phyloP scores from a whole-genome alignment of 352 stramenopile species.

The Phytophthora sp. region DNA sequence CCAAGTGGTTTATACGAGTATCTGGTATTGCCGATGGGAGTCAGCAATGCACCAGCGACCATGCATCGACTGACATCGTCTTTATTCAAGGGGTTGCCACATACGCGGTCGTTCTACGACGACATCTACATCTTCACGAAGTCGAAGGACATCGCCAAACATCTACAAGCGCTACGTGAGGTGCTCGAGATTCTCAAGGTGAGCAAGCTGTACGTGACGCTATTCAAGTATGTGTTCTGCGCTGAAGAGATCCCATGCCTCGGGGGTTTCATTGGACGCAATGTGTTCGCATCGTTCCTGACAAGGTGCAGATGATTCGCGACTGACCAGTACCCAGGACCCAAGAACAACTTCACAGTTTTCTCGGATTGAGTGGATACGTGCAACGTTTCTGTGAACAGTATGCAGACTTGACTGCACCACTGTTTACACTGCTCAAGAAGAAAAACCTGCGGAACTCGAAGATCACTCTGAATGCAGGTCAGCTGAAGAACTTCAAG shows the following conservation, averaged over 20 bases:
- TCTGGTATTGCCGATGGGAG: neutral
- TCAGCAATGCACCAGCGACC: neutral
- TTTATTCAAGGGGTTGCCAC: neutral
- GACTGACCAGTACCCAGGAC: constrained; percentile 18
- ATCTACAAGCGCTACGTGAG: too few relatives aligned
- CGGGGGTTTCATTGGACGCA: constrained; percentile 22
- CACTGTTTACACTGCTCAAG: neutral
- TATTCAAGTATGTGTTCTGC: constrained; percentile 29
- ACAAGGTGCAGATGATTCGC: constrained; percentile 17
- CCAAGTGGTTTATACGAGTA: constrained; percentile 25
- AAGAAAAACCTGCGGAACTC: neutral
- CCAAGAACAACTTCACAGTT: constrained; percentile 11
- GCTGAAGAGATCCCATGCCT: constrained; percentile 27
- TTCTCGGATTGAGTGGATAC: constrained; percentile 13
- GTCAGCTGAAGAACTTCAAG: too few relatives aligned
- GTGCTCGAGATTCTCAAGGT: too few relatives aligned
- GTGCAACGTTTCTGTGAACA: constrained; percentile 14
- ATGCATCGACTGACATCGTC: neutral
- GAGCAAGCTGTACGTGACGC: constrained; percentile 28
- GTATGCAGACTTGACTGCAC: constrained; percentile 10
- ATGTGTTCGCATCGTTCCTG: constrained; percentile 18
- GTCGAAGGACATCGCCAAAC: neutral
- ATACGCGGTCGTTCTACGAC: neutral
- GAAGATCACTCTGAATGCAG: too few relatives aligned
- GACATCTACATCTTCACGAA: neutral